Conservation (phyloP, 148 eudicot species). For the Chenopodium album region DNA sequence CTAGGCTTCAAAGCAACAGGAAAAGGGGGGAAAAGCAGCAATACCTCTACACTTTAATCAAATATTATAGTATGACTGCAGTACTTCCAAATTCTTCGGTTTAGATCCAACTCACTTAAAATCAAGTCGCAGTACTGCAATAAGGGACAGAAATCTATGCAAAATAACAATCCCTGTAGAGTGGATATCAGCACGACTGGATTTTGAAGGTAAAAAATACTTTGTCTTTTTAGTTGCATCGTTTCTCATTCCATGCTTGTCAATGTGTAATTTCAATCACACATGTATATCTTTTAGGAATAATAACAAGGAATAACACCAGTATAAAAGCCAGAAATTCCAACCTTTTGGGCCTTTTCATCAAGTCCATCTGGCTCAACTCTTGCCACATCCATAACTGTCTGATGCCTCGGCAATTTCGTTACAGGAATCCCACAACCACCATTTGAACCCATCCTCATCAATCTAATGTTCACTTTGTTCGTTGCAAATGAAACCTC, state of each 20-base stretch:
- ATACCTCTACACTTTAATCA: neutral
- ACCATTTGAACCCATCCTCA: conserved; percentile 13
- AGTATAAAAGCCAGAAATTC: conserved; percentile 5
- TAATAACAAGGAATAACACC: too few relatives aligned
- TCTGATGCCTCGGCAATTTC: conserved; percentile 18
- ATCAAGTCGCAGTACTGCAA: neutral
- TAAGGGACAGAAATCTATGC: neutral
- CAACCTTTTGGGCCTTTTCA: conserved; percentile 48
- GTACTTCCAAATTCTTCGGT: neutral
- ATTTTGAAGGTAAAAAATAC: too few relatives aligned
- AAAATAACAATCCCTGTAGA: too few relatives aligned
- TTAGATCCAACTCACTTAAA: neutral
- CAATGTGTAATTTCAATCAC: too few relatives aligned
- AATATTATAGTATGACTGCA: neutral
- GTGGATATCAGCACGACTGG: too few relatives aligned
- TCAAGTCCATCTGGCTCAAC: conserved; percentile 46
- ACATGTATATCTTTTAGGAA: neutral
- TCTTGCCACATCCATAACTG: conserved; percentile 39
- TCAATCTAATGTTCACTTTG: conserved; percentile 22
- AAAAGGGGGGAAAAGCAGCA: neutral
- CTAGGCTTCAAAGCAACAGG: neutral
- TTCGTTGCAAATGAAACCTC: conserved; percentile 20
- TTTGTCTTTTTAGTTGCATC: too few relatives aligned
- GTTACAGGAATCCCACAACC: conserved; percentile 25
- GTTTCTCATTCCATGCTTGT: too few relatives aligned